Evolutionary conservation across 2,329 filamentous ascomycete species (phyloP), one percentile per base, ranked within the genome.

Genomic region (Diaporthe sp.): DNA sequence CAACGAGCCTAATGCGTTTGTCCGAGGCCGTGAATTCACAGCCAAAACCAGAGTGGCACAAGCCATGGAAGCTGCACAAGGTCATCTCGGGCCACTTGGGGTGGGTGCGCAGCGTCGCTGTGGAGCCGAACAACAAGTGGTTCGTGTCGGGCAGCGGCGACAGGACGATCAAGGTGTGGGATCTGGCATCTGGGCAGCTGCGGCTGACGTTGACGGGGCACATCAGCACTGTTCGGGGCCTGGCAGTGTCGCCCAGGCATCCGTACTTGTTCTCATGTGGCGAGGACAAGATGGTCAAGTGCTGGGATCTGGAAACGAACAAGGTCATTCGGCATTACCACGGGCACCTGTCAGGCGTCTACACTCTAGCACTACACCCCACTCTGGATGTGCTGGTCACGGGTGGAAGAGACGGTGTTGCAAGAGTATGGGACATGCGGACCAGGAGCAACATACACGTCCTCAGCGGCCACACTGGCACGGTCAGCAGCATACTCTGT

Each of bases 201-300:
- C 90, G 92, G 74, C 86, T 98, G 77, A 98, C 96, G 0, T 86
- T 98, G 76, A 98, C 96, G 2, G 96, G 96, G 47, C 96, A 98
- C 84, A 98, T 98, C 80, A 97, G 95, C 66, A 97, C 95, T 6
- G 96, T 98, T 0, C 92, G 96, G 71, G 97, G 97, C 2, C 89
- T 99, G 64, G 97, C 96, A 0, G 95, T 99, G 10, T 98, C 95
- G 28, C 94, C 96, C 22, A 89, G 97, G 61, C 97, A 99, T 85
- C 97, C 97, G 0, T 99, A 99, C 82, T 89, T 99, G 13, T 99
- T 99, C 84, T 98, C 95, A 15, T 99, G 97, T 81, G 97, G 95
- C 74, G 97, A 99, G 84, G 97, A 99, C 83, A 99, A 99, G 87
- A 98, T 98, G 96, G 97, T 99, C 77, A 99, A 99, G 85, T 99